Conservation (phyloP, 1,284 basidiomycete genomes). For the Xerocomus tenax region DNA sequence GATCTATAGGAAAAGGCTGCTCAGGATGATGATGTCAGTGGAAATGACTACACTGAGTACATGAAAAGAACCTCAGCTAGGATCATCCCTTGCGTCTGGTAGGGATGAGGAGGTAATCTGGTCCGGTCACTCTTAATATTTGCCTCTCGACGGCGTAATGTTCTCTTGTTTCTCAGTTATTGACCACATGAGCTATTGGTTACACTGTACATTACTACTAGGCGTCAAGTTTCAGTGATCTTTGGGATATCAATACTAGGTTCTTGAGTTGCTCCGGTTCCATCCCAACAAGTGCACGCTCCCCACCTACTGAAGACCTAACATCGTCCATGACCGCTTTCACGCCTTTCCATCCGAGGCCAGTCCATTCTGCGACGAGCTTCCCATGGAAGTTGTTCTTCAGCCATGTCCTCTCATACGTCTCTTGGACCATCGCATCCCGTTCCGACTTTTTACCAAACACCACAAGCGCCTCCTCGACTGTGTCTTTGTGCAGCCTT, state of each 20-base stretch:
- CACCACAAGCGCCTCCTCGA: constrained; percentile 41
- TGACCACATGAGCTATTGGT: neutral
- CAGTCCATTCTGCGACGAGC: constrained; percentile 48
- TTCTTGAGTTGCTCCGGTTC: constrained; percentile 29
- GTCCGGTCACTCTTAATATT: neutral
- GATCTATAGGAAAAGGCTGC: constrained; percentile 25
- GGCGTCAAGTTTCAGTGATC: constrained; percentile 16
- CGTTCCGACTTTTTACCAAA: constrained; percentile 49
- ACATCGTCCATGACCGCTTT: constrained; percentile 44
- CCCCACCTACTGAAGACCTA: constrained; percentile 35
- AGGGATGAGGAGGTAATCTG: constrained; percentile 6
- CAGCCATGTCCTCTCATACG: constrained; percentile 30
- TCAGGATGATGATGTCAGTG: constrained; percentile 24
- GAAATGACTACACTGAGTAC: constrained; percentile 30
- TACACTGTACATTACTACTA: constrained; percentile 12
- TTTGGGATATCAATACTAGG: constrained; percentile 27
- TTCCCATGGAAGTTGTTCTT: constrained; percentile 46
- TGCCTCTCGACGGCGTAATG: neutral
- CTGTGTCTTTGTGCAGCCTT: constrained; percentile 15
- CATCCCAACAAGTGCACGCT: constrained; percentile 31
- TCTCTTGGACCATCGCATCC: constrained; percentile 33
- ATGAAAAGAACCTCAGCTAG: constrained; percentile 28
- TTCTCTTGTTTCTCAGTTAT: neutral
- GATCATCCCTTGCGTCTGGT: constrained; percentile 33
- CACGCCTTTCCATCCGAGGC: constrained; percentile 41